These are phyloP conservation scores for Pichia cabralensis DNA, from an alignment of 805 yeast genomes.

Conservation along the genomic window DNA sequence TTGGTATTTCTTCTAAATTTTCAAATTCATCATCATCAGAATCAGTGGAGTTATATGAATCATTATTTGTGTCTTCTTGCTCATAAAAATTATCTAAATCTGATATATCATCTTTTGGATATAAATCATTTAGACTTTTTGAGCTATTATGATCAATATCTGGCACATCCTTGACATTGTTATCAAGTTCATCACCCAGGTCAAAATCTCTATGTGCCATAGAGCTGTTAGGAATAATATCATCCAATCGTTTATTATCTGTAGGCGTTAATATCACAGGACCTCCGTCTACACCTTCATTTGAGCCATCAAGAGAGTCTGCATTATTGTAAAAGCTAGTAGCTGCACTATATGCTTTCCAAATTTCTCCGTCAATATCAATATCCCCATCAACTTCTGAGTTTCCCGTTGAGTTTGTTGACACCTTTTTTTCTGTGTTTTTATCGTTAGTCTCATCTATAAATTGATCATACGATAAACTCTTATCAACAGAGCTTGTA, in stretches of 20 bases:
- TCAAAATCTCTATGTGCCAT: conserved; percentile 6
- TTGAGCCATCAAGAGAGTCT: neutral
- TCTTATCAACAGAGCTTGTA: no score
- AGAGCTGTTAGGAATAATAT: no score
- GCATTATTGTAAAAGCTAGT: conserved; percentile 3
- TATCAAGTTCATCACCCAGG: conserved; percentile 12
- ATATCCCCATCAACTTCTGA: neutral
- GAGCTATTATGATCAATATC: neutral
- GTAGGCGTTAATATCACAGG: conserved; percentile 1
- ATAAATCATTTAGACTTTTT: conserved; percentile 6
- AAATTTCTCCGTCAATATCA: conserved; percentile 1
- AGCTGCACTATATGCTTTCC: conserved; percentile 6
- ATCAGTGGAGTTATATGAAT: no score
- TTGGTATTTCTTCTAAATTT: no score
- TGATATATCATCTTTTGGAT: conserved; percentile 9
- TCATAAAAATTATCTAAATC: conserved; percentile 1
- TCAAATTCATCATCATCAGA: conserved; percentile 3
- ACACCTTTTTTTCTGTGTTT: neutral
- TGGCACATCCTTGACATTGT: conserved; percentile 1
- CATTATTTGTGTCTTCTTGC: conserved; percentile 1
- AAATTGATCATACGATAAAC: no score
- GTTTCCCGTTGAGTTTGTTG: neutral
- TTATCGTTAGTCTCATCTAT: neutral
- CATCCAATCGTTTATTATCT: no score
- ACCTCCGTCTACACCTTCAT: neutral